phyloP scores from a whole-genome alignment of 2,329 filamentous ascomycete genomes.

The Epicoccum sorghinum region DNA sequence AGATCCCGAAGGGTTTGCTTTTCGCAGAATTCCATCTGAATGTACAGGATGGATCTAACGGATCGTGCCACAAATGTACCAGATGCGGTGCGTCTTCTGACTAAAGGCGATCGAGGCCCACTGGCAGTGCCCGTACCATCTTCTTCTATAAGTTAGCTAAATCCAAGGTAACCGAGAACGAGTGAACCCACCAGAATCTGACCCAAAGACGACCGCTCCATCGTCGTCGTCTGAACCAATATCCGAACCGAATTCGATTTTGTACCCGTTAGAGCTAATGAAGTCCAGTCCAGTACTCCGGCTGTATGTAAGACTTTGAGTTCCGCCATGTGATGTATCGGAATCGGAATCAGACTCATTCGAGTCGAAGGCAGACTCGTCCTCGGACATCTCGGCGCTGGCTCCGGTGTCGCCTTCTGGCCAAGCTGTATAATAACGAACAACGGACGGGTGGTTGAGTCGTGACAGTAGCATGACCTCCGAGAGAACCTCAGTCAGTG shows the following conservation, averaged over 20 bases:
- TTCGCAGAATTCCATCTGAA: constrained; percentile 99
- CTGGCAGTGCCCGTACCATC: constrained; percentile 52
- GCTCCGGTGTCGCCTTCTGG: constrained; percentile 70
- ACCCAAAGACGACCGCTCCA: constrained; percentile 44
- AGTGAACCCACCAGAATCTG: constrained; percentile 44
- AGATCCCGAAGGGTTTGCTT: constrained; percentile 89
- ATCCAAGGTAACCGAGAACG: background rate
- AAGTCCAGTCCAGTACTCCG: constrained; percentile 85
- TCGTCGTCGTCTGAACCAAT: constrained; percentile 48
- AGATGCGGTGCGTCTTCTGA: constrained; percentile 50
- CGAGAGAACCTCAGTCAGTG: constrained; percentile 79
- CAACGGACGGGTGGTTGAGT: constrained; percentile 85
- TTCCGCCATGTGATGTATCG: constrained; percentile 33
- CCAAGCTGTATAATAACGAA: constrained; percentile 96
- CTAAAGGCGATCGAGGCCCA: constrained; percentile 43
- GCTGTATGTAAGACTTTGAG: constrained; percentile 62
- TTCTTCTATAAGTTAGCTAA: constrained; percentile 37
- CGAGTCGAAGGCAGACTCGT: constrained; percentile 34
- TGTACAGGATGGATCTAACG: constrained; percentile 81
- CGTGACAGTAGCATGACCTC: constrained; percentile 90
- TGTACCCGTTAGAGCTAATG: constrained; percentile 83
- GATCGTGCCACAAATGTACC: constrained; percentile 56
- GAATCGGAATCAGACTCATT: constrained; percentile 36
- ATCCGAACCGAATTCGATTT: constrained; percentile 77
- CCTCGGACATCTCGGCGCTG: constrained; percentile 47